Evolutionary conservation across 805 yeast genomes (phyloP).

Genomic region (Sungouiozyma ichnusensis): DNA sequence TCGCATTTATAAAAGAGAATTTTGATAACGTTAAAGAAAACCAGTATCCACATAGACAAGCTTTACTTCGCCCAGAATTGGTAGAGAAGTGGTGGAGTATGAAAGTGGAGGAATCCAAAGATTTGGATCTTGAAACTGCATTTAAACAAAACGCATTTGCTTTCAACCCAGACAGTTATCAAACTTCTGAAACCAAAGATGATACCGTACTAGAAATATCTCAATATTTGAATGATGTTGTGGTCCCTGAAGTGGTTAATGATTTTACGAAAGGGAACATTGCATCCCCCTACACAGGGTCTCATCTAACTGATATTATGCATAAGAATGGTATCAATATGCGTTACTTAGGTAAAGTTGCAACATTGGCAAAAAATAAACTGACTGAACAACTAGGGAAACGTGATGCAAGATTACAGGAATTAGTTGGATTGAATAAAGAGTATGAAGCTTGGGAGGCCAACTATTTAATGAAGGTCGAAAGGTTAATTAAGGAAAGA

Average conservation of each 20-base stretch:
- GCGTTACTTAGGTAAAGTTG: slow-evolving; percentile 64
- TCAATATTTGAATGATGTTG: slow-evolving; percentile 42
- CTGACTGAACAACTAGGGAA: slow-evolving; percentile 15
- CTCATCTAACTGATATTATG: slow-evolving; percentile 53
- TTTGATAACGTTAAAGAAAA: slow-evolving; percentile 32
- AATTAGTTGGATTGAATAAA: slow-evolving; percentile 19
- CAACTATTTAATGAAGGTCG: slow-evolving; percentile 21
- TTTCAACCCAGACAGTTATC: slow-evolving; percentile 73
- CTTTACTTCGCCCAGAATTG: slow-evolving; percentile 76
- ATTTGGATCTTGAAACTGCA: slow-evolving; percentile 25
- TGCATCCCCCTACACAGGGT: slow-evolving; percentile 69
- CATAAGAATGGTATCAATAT: slow-evolving; percentile 81
- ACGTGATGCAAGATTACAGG: slow-evolving; percentile 18
- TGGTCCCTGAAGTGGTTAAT: slow-evolving; percentile 51
- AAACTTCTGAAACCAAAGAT: slow-evolving; percentile 35
- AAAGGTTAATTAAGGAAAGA: slow-evolving; percentile 27
- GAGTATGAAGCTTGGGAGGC: slow-evolving; percentile 29
- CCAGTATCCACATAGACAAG: slow-evolving; percentile 76
- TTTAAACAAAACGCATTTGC: slow-evolving; percentile 37
- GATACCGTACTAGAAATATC: slow-evolving; percentile 55
- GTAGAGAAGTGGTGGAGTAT: slow-evolving; percentile 82
- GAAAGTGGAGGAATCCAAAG: slow-evolving; percentile 38
- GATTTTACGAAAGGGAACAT: slow-evolving; percentile 37
- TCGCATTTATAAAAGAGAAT: slow-evolving; percentile 58
- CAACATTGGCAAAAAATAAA: slow-evolving; percentile 25